Evolutionary conservation across 1,284 basidiomycete genomes (phyloP).

Genomic region (Sanguinoderma infundibulare): DNA sequence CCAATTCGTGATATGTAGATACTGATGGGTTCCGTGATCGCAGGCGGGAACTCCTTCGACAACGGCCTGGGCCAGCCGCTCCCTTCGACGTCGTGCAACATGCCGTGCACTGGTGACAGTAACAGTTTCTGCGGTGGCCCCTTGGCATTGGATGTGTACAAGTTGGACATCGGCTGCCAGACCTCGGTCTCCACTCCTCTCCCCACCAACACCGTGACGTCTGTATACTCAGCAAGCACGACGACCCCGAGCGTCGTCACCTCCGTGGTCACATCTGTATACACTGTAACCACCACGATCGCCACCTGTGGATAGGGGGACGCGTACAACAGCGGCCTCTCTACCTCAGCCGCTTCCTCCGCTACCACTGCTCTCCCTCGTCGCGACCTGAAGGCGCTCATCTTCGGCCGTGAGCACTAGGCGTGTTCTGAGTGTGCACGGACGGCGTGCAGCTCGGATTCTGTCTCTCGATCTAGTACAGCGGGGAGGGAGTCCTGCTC

Average conservation of each 20-base stretch:
- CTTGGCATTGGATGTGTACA: constrained; percentile 28
- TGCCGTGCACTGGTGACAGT: constrained; percentile 24
- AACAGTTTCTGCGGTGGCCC: constrained; percentile 25
- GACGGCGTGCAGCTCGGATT: no score
- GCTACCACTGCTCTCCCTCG: background rate
- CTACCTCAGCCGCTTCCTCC: constrained; percentile 4
- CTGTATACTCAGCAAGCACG: no score
- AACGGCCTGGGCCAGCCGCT: constrained; percentile 23
- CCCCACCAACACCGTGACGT: no score
- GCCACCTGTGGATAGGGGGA: no score
- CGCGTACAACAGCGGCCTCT: constrained; percentile 7
- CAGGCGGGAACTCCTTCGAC: constrained; percentile 29
- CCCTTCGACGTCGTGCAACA: constrained; percentile 24
- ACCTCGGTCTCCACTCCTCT: no score
- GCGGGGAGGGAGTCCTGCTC: no score
- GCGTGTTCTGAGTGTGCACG: constrained; percentile 15
- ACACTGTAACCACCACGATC: no score
- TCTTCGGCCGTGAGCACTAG: constrained; percentile 21
- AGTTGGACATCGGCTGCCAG: no score
- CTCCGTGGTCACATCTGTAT: no score
- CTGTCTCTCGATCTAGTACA: no score
- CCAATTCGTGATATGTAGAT: background rate
- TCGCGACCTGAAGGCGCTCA: constrained; percentile 21
- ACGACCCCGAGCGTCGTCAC: no score
- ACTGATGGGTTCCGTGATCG: background rate